Evolutionary conservation across 176 grass and related monocot genomes (phyloP), one percentile per base, ranked within the genome.

Genomic region (Eremochloa ophiuroides): DNA sequence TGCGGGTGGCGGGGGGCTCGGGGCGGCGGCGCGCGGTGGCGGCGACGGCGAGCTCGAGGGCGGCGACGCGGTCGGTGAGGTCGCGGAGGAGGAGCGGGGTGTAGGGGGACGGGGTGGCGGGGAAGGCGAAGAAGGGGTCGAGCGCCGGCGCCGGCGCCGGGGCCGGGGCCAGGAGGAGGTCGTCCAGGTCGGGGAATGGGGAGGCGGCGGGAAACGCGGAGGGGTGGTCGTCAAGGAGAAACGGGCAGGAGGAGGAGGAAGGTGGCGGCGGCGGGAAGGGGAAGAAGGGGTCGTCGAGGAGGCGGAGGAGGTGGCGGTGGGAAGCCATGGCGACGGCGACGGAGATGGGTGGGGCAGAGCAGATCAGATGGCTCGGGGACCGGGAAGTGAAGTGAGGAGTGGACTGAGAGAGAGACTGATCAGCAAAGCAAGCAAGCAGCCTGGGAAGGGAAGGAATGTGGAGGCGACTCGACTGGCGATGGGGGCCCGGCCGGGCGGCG

Each of bases 41-140:
- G 71, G 82, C 65, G 74, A 82, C 50, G 78, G 88, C 85, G 48
- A 94, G 81, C 86, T 98, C 95, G 11, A 98, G 92, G 0, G 86
- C 83, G 13, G 86, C 13, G 74, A 98, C 82, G 46, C 90, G 95
- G 71, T 94, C 81, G 66, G 69, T 85, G 84, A 98, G 90, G 81
- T 75, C 63, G n/a, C 87, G 86, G n/a, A 98, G 78, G 75, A 77
- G 80, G 64, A 86, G 47, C 71, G 86, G 59, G 71, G 86, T 27
- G 72, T 73, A 47, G 27, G 62, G 23, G 0, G 75, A 7, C 25
- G 43, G 61, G 8, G 60, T 9, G 0, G 78, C 10, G 4, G 82
- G 20, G 51, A 25, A 40, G 38, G 37, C 23, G 26, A 29, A 7
- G 59, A 62, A 62, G 25, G 59, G 48, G 48, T 55, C 72, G 48